A percentile compares a stretch with the other conserved stretches of the same genome.
Evolutionary conservation across 805 yeast species (phyloP).

Genomic region (Ogataea naganishii): DNA sequence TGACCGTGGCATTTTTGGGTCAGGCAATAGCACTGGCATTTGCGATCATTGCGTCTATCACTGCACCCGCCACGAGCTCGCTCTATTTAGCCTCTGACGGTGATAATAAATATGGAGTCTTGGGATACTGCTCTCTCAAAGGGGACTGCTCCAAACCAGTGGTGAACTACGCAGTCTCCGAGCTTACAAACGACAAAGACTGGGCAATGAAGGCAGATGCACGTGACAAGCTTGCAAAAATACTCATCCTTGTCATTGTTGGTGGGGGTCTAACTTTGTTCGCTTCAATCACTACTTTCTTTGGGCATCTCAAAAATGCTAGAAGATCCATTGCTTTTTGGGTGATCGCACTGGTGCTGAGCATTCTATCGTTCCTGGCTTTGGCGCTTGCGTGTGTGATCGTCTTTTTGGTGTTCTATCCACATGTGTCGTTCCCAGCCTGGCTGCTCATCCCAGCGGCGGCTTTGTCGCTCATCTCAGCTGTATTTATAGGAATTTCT

Average conservation of each 20-base stretch:
- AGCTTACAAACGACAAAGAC: conserved; percentile 22
- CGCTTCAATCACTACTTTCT: conserved; percentile 27
- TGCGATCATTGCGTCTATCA: conserved; percentile 49
- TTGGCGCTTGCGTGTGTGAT: conserved; percentile 49
- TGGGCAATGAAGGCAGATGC: conserved; percentile 42
- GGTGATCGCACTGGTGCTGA: conserved; percentile 34
- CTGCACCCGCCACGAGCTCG: conserved; percentile 47
- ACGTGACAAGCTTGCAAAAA: conserved; percentile 43
- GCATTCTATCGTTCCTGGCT: conserved; percentile 42
- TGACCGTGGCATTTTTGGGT: conserved; percentile 30
- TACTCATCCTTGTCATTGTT: conserved; percentile 54
- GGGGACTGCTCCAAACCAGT: conserved; percentile 27
- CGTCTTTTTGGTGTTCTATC: conserved; percentile 49
- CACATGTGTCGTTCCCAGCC: conserved; percentile 60
- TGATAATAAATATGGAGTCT: conserved; percentile 46
- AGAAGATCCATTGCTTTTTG: conserved; percentile 20
- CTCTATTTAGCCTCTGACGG: conserved; percentile 42
- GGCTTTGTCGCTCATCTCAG: conserved; percentile 39
- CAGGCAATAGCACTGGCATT: conserved; percentile 52
- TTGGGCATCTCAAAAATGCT: conserved; percentile 19
- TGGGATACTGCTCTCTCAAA: conserved; percentile 48
- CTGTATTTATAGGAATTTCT: conserved; percentile 41
- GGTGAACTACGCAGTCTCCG: conserved; percentile 24
- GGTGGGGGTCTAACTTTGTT: conserved; percentile 56
- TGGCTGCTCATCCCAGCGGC: conserved; percentile 69